A percentile compares a stretch with the other conserved stretches of the same genome.
Evolutionary conservation across 2,329 filamentous ascomycete genomes (phyloP).

Genomic region (Diaporthe eres): DNA sequence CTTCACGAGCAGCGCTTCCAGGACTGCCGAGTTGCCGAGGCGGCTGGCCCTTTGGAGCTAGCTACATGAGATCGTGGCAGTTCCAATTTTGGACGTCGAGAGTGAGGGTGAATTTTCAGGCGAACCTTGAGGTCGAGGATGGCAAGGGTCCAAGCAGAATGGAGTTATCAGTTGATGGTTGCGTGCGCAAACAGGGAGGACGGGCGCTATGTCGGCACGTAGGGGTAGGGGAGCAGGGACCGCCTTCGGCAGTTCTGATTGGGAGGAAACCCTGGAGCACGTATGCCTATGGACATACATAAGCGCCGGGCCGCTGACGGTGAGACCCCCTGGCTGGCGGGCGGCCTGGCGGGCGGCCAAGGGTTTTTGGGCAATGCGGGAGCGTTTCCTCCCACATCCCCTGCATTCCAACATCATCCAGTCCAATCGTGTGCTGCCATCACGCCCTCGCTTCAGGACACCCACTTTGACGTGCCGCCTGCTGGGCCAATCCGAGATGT

Average conservation of each 20-base stretch:
- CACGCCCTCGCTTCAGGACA: background rate
- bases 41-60: background rate
- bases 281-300: background rate
- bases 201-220: background rate
- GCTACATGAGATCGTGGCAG: background rate
- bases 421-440: conserved; percentile 17
- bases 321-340: conserved; percentile 1
- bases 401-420: background rate
- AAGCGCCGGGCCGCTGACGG: conserved; percentile 29
- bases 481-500: conserved; percentile 1
- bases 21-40: background rate
- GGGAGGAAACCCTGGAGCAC: background rate
- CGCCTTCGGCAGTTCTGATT: conserved; percentile 27
- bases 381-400: background rate
- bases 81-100: conserved; percentile 16
- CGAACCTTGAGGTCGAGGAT: background rate
- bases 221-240: background rate
- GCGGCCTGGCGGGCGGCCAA: background rate
- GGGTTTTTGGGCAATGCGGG: background rate
- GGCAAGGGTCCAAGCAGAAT: background rate
- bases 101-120: background rate
- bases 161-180: background rate
- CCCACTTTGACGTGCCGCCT: conserved; percentile 25
- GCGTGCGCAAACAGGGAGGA: background rate
- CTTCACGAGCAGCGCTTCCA: background rate